Percentiles rank a stretch among this genome's conserved stretches.
Evolutionary conservation across 129 eudicot genomes (phyloP).

Genomic region (Lactuca saligna): DNA sequence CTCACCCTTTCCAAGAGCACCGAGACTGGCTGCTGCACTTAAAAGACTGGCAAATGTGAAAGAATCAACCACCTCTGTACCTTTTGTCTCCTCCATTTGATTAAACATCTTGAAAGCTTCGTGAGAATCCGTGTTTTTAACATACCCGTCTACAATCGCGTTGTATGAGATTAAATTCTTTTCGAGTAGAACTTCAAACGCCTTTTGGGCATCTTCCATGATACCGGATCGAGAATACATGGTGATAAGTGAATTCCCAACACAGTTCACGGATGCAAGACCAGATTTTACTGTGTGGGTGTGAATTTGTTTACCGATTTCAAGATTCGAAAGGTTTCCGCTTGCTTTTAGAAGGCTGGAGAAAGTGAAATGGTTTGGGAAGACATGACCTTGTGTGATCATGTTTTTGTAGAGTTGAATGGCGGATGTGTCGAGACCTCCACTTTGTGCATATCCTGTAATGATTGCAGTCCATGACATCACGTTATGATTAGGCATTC

Average conservation of each 20-base stretch:
- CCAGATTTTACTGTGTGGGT: conserved; percentile 63
- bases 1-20: conserved; percentile 74
- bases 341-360: conserved; percentile 63
- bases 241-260: conserved; percentile 70
- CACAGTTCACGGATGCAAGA: conserved; percentile 51
- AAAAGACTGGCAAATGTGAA: conserved; percentile 76
- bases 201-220: conserved; percentile 70
- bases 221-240: conserved; percentile 66
- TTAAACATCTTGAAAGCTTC: conserved; percentile 53
- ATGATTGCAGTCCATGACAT: conserved; percentile 80
- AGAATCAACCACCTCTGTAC: conserved; percentile 44
- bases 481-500: conserved; percentile 53
- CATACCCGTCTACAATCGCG: conserved; percentile 58
- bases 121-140: conserved; percentile 35
- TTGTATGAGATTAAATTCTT: conserved; percentile 67
- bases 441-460: conserved; percentile 60
- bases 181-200: conserved; percentile 62
- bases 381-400: conserved; percentile 46
- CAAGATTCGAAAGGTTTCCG: conserved; percentile 42
- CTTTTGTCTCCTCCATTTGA: conserved; percentile 35
- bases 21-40: conserved; percentile 75
- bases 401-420: conserved; percentile 53
- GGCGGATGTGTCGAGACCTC: conserved; percentile 54
- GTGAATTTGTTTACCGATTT: conserved; percentile 57
- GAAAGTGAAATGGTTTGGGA: conserved; percentile 66